Percentiles rank a stretch among this genome's conserved stretches.
These are phyloP conservation scores for Fusarium sp. DNA, from an alignment of 2,329 filamentous ascomycete genomes.

Conservation along the genomic window DNA sequence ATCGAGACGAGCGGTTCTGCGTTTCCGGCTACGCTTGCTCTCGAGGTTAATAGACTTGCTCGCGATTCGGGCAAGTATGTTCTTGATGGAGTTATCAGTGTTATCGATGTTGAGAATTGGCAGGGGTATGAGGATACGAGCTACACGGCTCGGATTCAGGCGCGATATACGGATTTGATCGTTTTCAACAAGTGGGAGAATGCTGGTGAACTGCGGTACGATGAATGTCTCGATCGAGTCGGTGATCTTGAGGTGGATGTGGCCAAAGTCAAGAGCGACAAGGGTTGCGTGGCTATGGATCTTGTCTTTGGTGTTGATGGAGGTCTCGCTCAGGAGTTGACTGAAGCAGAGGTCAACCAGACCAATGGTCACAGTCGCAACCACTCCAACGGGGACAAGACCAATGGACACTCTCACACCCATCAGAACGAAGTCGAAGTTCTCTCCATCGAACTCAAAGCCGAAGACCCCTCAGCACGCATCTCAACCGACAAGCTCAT, in stretches of 20 bases:
- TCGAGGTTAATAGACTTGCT: conserved; percentile 84
- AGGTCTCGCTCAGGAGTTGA: conserved; percentile 69
- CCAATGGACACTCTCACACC: conserved; percentile 54
- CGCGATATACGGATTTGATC: conserved; percentile 86
- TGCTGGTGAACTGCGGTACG: conserved; percentile 75
- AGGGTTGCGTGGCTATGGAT: conserved; percentile 78
- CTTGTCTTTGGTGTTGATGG: conserved; percentile 89
- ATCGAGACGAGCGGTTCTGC: conserved; percentile 92
- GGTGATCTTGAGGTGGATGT: conserved; percentile 82
- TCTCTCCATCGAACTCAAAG: conserved; percentile 75
- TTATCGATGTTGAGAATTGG: conserved; percentile 97
- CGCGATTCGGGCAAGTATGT: conserved; percentile 73
- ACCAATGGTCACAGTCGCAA: conserved; percentile 48
- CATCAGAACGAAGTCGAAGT: conserved; percentile 93
- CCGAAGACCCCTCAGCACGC: conserved; percentile 47
- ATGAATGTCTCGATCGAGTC: conserved; percentile 78
- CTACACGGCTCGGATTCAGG: conserved; percentile 87
- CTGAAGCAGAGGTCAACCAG: conserved; percentile 49
- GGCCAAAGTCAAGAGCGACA: conserved; percentile 84
- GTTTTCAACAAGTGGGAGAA: conserved; percentile 93
- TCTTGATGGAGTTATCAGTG: conserved; percentile 86
- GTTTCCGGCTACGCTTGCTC: conserved; percentile 85
- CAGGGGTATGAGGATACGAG: conserved; percentile 89
- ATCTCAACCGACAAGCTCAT: conserved; percentile 69
- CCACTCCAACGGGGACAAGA: conserved; percentile 46